phyloP scores from a whole-genome alignment of 345 rosid genomes.

The Gossypium mustelinum region DNA sequence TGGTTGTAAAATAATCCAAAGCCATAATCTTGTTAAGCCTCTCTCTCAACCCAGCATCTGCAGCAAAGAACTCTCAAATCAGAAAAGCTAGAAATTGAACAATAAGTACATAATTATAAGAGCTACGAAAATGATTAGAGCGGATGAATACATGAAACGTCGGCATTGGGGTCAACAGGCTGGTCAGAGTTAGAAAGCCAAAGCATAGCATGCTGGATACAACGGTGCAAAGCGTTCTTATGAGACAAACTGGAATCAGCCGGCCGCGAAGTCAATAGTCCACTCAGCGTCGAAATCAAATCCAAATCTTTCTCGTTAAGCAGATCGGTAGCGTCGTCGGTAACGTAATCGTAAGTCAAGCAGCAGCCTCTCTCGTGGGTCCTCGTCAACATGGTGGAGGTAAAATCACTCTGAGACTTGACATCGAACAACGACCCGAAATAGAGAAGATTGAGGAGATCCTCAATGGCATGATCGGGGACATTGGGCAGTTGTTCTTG shows the following conservation, averaged over 20 bases:
- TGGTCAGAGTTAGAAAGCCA: conserved; percentile 75
- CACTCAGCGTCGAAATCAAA: conserved; percentile 58
- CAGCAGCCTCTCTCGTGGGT: conserved; percentile 89
- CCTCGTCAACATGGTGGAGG: conserved; percentile 73
- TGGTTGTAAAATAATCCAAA: conserved; percentile 71
- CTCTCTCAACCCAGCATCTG: conserved; percentile 76
- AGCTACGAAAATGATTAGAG: background rate
- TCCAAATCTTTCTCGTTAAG: conserved; percentile 84
- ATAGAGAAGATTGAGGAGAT: conserved; percentile 73
- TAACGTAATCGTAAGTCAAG: conserved; percentile 81
- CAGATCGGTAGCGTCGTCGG: conserved; percentile 87
- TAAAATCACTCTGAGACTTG: conserved; percentile 68
- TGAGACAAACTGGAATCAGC: conserved; percentile 71
- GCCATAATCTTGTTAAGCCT: conserved; percentile 76
- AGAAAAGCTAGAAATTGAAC: background rate
- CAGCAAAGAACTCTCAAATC: conserved; percentile 7
- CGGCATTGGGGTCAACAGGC: conserved; percentile 49
- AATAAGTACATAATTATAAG: background rate
- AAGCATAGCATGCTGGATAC: conserved; percentile 65
- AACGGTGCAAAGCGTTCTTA: conserved; percentile 66
- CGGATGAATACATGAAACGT: conserved; percentile 59
- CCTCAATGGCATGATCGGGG: conserved; percentile 34
- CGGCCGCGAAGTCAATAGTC: conserved; percentile 67
- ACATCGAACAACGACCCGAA: conserved; percentile 82
- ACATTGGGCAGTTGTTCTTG: conserved; percentile 13